Percentiles rank a stretch among this genome's conserved stretches.
These are phyloP conservation scores for Paramecium pentaurelia DNA, from an alignment of 73 alveolate species.

Conservation along the genomic window DNA sequence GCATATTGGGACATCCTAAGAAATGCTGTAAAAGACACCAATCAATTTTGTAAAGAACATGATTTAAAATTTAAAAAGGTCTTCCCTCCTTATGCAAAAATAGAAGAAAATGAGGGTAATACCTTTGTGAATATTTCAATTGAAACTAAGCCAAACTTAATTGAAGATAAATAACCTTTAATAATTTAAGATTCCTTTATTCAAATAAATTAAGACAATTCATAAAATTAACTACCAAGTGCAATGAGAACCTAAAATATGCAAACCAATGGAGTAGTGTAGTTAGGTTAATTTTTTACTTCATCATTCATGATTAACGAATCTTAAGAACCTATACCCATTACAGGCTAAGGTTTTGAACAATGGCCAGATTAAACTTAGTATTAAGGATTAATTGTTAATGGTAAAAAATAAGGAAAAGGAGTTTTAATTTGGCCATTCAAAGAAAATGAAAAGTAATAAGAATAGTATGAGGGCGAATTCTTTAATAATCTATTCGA, in stretches of 20 bases:
- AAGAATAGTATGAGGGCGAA: neutral
- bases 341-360: neutral
- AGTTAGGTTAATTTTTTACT: neutral
- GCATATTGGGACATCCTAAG: neutral
- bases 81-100: neutral
- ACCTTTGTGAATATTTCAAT: neutral
- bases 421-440: neutral
- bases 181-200: neutral
- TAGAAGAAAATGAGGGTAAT: neutral
- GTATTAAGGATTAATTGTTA: neutral
- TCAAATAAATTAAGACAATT: neutral
- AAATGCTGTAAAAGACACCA: neutral
- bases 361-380: constrained; percentile 5
- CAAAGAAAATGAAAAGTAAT: neutral
- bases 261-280: neutral
- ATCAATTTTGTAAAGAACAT: neutral
- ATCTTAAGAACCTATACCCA: neutral
- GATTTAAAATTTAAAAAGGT: neutral
- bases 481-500: neutral
- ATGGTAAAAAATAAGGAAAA: constrained; percentile 12
- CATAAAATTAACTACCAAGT: neutral
- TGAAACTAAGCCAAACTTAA: neutral
- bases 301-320: neutral
- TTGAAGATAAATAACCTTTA: neutral
- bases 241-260: neutral